Percentiles rank a stretch among this genome's conserved stretches.
These are phyloP conservation scores for Ustilago curta DNA, from an alignment of 1,284 basidiomycete genomes.

Conservation along the genomic window DNA sequence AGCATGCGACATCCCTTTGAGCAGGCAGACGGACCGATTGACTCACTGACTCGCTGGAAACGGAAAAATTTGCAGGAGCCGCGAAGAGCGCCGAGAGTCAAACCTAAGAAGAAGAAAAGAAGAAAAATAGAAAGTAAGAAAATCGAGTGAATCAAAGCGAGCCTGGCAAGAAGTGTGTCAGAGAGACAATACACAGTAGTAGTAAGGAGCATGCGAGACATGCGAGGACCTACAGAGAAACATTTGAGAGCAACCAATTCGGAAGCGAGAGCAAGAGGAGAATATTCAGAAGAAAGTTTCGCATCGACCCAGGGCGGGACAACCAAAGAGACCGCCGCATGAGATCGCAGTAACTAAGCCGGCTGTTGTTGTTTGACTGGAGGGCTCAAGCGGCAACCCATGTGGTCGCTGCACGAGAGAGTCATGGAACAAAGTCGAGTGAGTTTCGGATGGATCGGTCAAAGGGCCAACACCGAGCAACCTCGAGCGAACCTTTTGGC, in stretches of 20 bases:
- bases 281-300: not conserved
- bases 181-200: not conserved
- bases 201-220: conserved; percentile 10
- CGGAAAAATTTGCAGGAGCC: conserved; percentile 35
- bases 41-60: not conserved
- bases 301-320: not conserved
- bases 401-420: conserved; percentile 21
- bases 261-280: not conserved
- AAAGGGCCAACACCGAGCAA: not conserved
- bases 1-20: conserved; percentile 4
- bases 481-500: not conserved
- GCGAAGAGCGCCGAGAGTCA: conserved; percentile 21
- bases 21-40: too few species aligned
- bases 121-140: not conserved
- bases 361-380: not conserved
- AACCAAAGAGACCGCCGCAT: not conserved
- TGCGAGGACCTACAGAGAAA: not conserved
- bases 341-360: not conserved
- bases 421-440: conserved; percentile 27
- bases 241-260: not conserved
- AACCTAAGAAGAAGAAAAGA: not conserved
- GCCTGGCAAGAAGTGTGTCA: not conserved
- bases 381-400: conserved; percentile 10
- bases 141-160: not conserved
- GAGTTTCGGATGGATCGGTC: conserved; percentile 4